Percentiles rank a stretch among this genome's conserved stretches.
phyloP scores from a whole-genome alignment of 2,329 filamentous ascomycete species.

The Coniella vitis region DNA sequence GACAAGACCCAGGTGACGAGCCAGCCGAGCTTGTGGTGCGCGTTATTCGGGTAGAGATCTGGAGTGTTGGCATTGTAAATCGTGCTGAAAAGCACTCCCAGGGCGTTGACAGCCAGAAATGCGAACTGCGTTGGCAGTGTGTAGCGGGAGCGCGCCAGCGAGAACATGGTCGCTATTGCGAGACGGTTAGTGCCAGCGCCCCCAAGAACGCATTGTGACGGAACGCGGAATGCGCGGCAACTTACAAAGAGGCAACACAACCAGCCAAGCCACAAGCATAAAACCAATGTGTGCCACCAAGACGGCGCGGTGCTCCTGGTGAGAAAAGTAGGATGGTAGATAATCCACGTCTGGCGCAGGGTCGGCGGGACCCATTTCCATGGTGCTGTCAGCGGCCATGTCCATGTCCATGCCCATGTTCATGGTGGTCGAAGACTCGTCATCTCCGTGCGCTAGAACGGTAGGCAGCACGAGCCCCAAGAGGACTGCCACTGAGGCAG shows the following conservation, averaged over 20 bases:
- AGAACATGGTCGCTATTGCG: slow-evolving; percentile 73
- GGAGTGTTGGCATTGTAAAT: slow-evolving; percentile 77
- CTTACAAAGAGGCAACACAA: slow-evolving; percentile 63
- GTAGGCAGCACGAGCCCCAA: slow-evolving; percentile 23
- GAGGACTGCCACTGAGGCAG: slow-evolving; percentile 24
- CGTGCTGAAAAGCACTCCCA: slow-evolving; percentile 58
- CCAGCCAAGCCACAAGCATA: slow-evolving; percentile 63
- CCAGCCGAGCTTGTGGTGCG: slow-evolving; percentile 89
- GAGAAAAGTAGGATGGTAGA: slow-evolving; percentile 32
- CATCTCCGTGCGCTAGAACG: slow-evolving; percentile 27
- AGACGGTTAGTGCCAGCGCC: slow-evolving; percentile 15
- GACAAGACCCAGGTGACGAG: slow-evolving; percentile 64
- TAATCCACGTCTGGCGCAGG: slow-evolving; percentile 23
- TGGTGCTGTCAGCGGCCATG: slow-evolving; percentile 24
- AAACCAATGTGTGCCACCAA: slow-evolving; percentile 56
- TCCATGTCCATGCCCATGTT: slow-evolving; percentile 19
- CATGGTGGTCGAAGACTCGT: slow-evolving; percentile 16
- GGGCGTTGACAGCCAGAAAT: slow-evolving; percentile 57
- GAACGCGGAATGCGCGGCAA: slow-evolving; percentile 5
- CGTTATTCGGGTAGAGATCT: slow-evolving; percentile 78
- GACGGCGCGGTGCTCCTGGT: slow-evolving; percentile 29
- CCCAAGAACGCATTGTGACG: too few species aligned
- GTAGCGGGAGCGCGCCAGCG: slow-evolving; percentile 69
- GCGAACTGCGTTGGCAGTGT: slow-evolving; percentile 61
- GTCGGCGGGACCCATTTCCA: slow-evolving; percentile 21